These are phyloP conservation scores for Eimeria necatrix DNA, from an alignment of 169 alveolate genomes.

Conservation along the genomic window DNA sequence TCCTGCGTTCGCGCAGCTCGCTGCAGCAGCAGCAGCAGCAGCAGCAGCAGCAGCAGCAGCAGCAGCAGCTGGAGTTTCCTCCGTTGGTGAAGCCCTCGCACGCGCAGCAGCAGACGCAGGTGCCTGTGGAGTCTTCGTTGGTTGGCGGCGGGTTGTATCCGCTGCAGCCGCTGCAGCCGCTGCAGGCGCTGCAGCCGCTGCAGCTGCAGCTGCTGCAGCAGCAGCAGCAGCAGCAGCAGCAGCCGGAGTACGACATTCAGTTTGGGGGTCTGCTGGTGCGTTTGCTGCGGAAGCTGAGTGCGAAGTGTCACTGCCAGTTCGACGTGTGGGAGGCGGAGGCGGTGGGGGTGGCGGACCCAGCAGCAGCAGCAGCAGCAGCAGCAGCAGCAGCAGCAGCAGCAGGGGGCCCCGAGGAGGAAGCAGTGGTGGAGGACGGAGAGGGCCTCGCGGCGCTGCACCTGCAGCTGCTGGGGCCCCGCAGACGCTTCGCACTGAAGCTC, in stretches of 20 bases:
- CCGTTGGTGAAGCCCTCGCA: too few species aligned
- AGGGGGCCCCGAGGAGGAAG: conserved; percentile 10
- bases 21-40: conserved; percentile 64
- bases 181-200: not conserved
- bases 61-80: not conserved
- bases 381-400: not conserved
- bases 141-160: not conserved
- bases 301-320: conserved; percentile 81
- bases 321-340: conserved; percentile 84
- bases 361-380: conserved; percentile 31
- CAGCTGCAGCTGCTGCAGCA: not conserved
- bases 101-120: not conserved
- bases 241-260: conserved; percentile 55
- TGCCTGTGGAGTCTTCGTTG: not conserved
- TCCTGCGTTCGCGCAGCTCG: not conserved
- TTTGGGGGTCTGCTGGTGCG: conserved; percentile 75
- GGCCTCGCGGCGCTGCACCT: conserved; percentile 41
- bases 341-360: conserved; percentile 49
- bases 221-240: not conserved
- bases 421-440: conserved; percentile 1
- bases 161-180: conserved; percentile 50
- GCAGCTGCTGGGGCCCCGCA: conserved; percentile 20
- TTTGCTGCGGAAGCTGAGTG: conserved; percentile 71
- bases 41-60: conserved; percentile 55
- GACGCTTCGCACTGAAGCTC: conserved; percentile 84